phyloP scores from a whole-genome alignment of 331 rosid genomes.

The Dryas integrifolia region DNA sequence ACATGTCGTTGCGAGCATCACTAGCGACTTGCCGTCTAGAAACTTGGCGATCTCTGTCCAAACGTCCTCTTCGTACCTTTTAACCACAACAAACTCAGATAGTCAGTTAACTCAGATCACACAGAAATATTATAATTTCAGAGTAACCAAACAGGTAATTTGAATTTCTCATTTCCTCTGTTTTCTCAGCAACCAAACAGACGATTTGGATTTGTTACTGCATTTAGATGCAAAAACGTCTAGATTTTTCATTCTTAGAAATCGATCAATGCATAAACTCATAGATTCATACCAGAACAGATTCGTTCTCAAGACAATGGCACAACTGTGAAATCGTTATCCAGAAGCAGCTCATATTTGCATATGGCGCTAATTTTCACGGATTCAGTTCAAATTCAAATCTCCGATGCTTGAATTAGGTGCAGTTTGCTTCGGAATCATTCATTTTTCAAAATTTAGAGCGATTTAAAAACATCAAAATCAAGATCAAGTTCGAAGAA shows the following conservation, averaged over 20 bases:
- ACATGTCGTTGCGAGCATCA: conserved; percentile 71
- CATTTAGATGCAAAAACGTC: background rate
- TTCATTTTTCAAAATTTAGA: background rate
- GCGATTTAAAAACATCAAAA: background rate
- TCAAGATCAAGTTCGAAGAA: conserved; percentile 17
- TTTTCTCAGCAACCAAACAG: conserved; percentile 12
- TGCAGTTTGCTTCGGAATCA: background rate
- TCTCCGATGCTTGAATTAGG: background rate
- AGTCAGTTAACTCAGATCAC: too few species aligned
- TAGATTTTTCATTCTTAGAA: background rate
- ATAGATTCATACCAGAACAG: background rate
- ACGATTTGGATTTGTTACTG: background rate
- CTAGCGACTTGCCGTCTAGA: conserved; percentile 77
- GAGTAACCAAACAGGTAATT: too few species aligned
- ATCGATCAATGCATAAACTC: background rate
- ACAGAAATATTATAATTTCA: too few species aligned
- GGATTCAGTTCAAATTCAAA: background rate
- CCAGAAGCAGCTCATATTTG: too few species aligned
- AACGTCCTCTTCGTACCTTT: conserved; percentile 77
- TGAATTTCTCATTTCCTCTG: background rate
- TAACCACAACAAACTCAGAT: conserved; percentile 1
- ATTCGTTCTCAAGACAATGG: background rate
- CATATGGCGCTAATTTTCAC: too few species aligned
- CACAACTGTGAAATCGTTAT: too few species aligned
- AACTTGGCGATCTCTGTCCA: conserved; percentile 86